Conservation (phyloP, 345 rosid species). For the Durio zibethinus region DNA sequence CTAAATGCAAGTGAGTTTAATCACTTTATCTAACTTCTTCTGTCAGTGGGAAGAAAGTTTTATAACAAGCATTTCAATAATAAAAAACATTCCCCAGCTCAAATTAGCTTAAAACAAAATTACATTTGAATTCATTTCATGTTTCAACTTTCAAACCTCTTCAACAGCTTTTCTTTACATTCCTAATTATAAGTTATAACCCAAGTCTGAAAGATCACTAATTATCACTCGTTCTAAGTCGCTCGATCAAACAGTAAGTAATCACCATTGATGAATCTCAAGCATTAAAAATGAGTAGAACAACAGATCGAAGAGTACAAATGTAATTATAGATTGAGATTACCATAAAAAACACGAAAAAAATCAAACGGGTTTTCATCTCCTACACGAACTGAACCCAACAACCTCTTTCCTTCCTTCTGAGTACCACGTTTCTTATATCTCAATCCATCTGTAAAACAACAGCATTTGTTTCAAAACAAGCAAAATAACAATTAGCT, state of each 20-base stretch:
- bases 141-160: background rate
- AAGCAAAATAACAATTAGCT: background rate
- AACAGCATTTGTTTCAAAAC: background rate
- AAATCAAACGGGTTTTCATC: slow-evolving; percentile 38
- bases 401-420: slow-evolving; percentile 16
- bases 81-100: background rate
- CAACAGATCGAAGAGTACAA: background rate
- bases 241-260: background rate
- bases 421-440: slow-evolving; percentile 18
- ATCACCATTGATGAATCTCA: background rate
- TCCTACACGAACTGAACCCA: slow-evolving; percentile 11
- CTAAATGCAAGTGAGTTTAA: slow-evolving; percentile 7
- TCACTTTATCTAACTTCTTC: background rate
- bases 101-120: background rate
- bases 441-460: slow-evolving; percentile 23
- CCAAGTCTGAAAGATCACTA: background rate
- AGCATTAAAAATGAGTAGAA: background rate
- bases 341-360: slow-evolving; percentile 44
- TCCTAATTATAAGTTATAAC: background rate
- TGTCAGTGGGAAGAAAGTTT: background rate
- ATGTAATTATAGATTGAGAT: background rate
- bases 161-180: background rate
- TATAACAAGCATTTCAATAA: background rate
- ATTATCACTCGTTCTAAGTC: background rate
- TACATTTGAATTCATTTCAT: background rate